Conservation (phyloP, 352 stramenopile genomes). For the Phytophthora hibernalis region DNA sequence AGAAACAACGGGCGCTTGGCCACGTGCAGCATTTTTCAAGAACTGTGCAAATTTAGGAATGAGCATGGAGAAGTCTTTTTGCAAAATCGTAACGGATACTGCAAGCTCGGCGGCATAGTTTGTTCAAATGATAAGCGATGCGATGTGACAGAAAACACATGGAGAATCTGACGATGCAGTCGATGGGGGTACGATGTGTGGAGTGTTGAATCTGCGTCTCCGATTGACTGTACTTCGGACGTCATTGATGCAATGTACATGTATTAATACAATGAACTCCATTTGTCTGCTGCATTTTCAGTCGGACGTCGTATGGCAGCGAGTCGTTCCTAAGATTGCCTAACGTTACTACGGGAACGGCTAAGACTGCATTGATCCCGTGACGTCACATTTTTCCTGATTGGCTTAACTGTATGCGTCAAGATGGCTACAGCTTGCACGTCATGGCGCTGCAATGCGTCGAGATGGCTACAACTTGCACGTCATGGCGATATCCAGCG, state of each 20-base stretch:
- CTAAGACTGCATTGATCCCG: not conserved
- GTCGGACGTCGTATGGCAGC: no score
- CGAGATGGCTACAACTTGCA: conserved; percentile 27
- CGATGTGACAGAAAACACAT: conserved; percentile 33
- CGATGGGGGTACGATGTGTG: conserved; percentile 1
- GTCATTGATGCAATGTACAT: conserved; percentile 6
- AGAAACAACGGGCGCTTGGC: conserved; percentile 65
- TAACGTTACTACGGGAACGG: conserved; percentile 18
- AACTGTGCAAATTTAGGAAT: conserved; percentile 18
- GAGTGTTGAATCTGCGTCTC: conserved; percentile 20
- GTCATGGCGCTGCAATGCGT: not conserved
- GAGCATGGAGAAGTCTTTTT: not conserved
- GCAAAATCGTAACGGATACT: conserved; percentile 15
- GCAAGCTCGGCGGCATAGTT: conserved; percentile 19
- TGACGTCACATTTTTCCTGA: conserved; percentile 29
- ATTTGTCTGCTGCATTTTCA: not conserved
- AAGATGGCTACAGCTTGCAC: conserved; percentile 27
- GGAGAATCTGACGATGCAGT: conserved; percentile 34
- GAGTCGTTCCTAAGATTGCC: conserved; percentile 21
- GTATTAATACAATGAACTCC: conserved; percentile 7
- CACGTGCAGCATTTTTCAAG: conserved; percentile 42
- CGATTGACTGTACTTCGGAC: not conserved
- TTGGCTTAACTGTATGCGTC: conserved; percentile 7
- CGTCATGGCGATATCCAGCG: conserved; percentile 20
- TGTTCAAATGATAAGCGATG: conserved; percentile 18